Percentiles rank a stretch among this genome's conserved stretches.
These are phyloP conservation scores for Vicia villosa DNA, from an alignment of 306 rosid genomes.

Conservation along the genomic window DNA sequence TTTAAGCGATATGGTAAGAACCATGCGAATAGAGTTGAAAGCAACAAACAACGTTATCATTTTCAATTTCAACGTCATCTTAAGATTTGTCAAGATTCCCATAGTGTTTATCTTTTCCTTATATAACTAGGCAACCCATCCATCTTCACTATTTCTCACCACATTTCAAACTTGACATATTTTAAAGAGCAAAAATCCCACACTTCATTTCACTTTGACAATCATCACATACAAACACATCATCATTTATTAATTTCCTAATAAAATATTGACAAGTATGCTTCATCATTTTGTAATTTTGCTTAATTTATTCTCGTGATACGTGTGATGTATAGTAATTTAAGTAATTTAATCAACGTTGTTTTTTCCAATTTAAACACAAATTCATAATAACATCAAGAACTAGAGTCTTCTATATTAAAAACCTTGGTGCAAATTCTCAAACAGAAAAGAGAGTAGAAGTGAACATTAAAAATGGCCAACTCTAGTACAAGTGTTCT, in stretches of 20 bases:
- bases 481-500: not conserved
- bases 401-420: not conserved
- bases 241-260: not conserved
- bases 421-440: not conserved
- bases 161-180: not conserved
- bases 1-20: no score
- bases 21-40: no score
- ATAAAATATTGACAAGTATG: not conserved
- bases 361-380: not conserved
- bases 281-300: not conserved
- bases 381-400: not conserved
- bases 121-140: not conserved
- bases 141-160: no score
- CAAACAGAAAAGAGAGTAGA: not conserved
- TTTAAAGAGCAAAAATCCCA: not conserved
- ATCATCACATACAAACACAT: not conserved
- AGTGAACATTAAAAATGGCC: constrained; percentile 18
- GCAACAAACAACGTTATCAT: not conserved
- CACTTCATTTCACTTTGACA: not conserved
- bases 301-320: not conserved
- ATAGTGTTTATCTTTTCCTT: not conserved
- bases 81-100: not conserved
- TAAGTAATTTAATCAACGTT: not conserved
- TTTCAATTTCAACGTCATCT: not conserved
- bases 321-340: not conserved